These are phyloP conservation scores for Novymonas esmeraldas DNA, from an alignment of 208 protist genomes.

Conservation along the genomic window DNA sequence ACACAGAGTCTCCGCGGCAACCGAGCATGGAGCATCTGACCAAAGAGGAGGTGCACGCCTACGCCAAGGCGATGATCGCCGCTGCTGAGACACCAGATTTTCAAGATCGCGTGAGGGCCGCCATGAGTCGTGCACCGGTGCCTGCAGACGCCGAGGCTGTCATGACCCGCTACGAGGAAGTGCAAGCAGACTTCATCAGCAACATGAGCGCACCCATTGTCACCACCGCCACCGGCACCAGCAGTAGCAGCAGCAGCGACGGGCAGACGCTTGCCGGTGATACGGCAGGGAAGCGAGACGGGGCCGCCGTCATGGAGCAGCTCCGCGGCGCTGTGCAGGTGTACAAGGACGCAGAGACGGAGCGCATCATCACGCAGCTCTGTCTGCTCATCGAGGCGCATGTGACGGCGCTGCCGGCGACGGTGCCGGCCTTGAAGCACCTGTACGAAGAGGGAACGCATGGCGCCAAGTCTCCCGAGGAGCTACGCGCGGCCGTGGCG, in stretches of 20 bases:
- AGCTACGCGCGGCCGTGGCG: constrained; percentile 19
- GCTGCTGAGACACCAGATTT: constrained; percentile 57
- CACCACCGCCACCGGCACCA: background rate
- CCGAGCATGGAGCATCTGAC: constrained; percentile 26
- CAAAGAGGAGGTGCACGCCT: constrained; percentile 48
- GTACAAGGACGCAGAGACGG: constrained; percentile 67
- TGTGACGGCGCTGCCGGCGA: constrained; percentile 41
- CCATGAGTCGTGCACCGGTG: constrained; percentile 29
- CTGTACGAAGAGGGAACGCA: constrained; percentile 27
- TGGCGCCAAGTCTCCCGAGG: constrained; percentile 10
- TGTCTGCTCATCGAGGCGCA: constrained; percentile 64
- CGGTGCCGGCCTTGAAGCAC: constrained; percentile 45
- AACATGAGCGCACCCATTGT: no score
- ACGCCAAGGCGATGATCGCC: constrained; percentile 43
- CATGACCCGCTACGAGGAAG: constrained; percentile 61
- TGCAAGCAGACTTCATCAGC: constrained; percentile 62
- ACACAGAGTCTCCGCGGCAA: no score
- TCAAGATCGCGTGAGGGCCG: constrained; percentile 34
- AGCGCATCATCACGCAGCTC: constrained; percentile 61
- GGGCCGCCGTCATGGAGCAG: constrained; percentile 43
- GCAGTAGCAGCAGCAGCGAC: background rate
- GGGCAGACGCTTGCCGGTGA: background rate
- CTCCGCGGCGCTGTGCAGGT: constrained; percentile 48
- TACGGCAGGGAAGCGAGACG: constrained; percentile 17
- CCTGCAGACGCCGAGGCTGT: constrained; percentile 49